A percentile compares a stretch with the other conserved stretches of the same genome.
These are phyloP conservation scores for Candida yuanshanica DNA, from an alignment of 805 yeast species.

Conservation along the genomic window DNA sequence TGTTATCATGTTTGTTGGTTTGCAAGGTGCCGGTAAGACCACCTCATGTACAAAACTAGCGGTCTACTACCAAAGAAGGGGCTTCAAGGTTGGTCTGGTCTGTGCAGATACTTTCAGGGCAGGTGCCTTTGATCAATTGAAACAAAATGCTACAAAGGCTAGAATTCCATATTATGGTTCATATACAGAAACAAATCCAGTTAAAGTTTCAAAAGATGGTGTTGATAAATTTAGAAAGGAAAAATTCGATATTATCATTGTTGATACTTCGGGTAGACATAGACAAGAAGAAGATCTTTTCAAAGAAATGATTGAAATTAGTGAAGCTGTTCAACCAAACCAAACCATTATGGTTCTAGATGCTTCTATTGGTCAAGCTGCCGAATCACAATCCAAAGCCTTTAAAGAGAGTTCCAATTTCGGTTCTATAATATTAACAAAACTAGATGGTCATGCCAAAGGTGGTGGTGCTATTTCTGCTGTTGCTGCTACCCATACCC, in stretches of 20 bases:
- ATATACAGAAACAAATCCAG: constrained; percentile 94
- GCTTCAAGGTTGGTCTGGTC: constrained; percentile 91
- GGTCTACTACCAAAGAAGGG: constrained; percentile 87
- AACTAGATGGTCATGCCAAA: constrained; percentile 98
- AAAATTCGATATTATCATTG: constrained; percentile 87
- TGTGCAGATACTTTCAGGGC: constrained; percentile 99
- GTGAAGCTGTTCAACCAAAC: constrained; percentile 82
- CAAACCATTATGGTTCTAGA: constrained; percentile 97
- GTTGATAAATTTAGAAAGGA: constrained; percentile 87
- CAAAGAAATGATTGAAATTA: constrained; percentile 91
- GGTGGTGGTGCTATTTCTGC: constrained; percentile 99
- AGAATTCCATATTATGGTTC: constrained; percentile 93
- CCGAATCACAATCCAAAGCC: constrained; percentile 90
- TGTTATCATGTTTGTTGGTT: constrained; percentile 95
- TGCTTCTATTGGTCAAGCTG: constrained; percentile 98
- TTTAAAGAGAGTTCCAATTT: constrained; percentile 90
- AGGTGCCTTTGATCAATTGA: constrained; percentile 97
- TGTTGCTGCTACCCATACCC: constrained; percentile 94
- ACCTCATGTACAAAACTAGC: constrained; percentile 97
- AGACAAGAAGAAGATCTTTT: constrained; percentile 89
- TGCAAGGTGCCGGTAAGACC: constrained; percentile 98
- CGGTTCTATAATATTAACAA: constrained; percentile 91
- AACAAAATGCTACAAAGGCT: constrained; percentile 95
- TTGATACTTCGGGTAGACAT: constrained; percentile 97
- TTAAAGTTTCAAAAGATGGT: constrained; percentile 85